Base-by-base conservation (phyloP, 257 asterid genomes). In the Henckelia pumila region DNA sequence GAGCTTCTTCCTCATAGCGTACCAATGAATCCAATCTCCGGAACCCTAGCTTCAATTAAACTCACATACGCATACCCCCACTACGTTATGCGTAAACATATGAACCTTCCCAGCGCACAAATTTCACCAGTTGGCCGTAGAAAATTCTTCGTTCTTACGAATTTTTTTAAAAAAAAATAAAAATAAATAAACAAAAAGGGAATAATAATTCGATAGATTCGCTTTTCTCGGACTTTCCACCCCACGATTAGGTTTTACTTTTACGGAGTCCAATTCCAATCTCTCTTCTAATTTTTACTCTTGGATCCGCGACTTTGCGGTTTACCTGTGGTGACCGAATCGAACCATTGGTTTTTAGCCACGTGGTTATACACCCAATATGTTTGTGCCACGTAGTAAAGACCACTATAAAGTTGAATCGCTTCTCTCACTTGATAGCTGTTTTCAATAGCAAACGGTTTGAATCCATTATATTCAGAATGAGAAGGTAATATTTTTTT, bases 1-100 rank as follows among this genome's bases (percentile, higher is more conserved):
- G 16, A 88, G 91, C 83, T 76, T 88, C 88, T 84, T 88, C 71
- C 84, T 86, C 96, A 88, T 88, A 78, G 81, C 80, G 60, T 56
- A 40, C 69, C 56, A 65, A 55, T 63, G 55, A 23, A 61, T 40
- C 63, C 52, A 75, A 76, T 66, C 23, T 74, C 71, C 69, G 68
- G 64, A 81, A 76, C 83, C 80, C 86, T 75, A 75, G 64, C 61
- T 73, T 58, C 44, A n/a, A 32, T 5, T 16, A 47, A 40, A 73
- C 57, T 44, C 63, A 16, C 57, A 55, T 7, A 55, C 17, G 53
- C 59, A 61, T 5, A 35, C 24, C 65, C 65, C 14, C 25, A 28
- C 10, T 10, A 59, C 25, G 29, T 55, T 50, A 23, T 26, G 59
- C 24, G 23, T 68, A 11, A 40, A 55, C 20, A 62, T 62, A 74